Percentiles rank a stretch among this genome's conserved stretches.
These are phyloP conservation scores for Amniculicola lignicola DNA, from an alignment of 495 filamentous ascomycete genomes.

Conservation along the genomic window DNA sequence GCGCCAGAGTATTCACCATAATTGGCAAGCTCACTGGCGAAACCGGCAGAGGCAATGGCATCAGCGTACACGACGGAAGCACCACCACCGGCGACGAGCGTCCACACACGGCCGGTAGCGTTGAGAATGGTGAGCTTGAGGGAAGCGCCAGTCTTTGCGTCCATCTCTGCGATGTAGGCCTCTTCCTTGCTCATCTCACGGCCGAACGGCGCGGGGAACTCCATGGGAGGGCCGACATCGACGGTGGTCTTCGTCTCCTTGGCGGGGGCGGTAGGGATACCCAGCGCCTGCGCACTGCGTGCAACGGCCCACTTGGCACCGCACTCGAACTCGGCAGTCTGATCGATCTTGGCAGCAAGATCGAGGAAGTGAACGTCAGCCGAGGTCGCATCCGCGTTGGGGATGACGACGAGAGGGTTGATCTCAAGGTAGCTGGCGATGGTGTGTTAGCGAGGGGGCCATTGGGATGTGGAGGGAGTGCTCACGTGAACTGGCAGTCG, in stretches of 20 bases:
- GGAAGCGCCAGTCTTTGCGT: constrained; percentile 98
- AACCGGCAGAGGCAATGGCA: constrained; percentile 95
- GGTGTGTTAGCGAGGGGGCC: not conserved
- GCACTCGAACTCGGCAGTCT: constrained; percentile 99
- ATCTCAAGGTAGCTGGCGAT: constrained; percentile 83
- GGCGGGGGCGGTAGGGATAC: constrained; percentile 56
- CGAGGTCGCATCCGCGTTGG: constrained; percentile 85
- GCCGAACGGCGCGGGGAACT: constrained; percentile 97
- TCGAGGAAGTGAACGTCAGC: constrained; percentile 97
- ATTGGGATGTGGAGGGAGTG: not conserved
- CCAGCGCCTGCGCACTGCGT: constrained; percentile 80
- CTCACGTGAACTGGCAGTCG: constrained; percentile 93
- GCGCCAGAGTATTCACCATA: constrained; percentile 99
- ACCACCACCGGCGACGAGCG: constrained; percentile 97
- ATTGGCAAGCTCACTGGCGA: constrained; percentile 94
- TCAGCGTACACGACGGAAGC: constrained; percentile 98
- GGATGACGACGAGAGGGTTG: constrained; percentile 97
- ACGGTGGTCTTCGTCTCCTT: constrained; percentile 78
- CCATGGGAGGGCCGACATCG: constrained; percentile 95
- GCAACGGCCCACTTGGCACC: constrained; percentile 98
- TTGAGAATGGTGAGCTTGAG: constrained; percentile 98
- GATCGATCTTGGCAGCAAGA: constrained; percentile 96
- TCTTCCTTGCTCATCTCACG: constrained; percentile 98
- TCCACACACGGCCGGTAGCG: constrained; percentile 88
- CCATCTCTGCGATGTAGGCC: constrained; percentile 96